phyloP scores from a whole-genome alignment of 371 early-diverging fungal genomes.

The Mortierella sp. region DNA sequence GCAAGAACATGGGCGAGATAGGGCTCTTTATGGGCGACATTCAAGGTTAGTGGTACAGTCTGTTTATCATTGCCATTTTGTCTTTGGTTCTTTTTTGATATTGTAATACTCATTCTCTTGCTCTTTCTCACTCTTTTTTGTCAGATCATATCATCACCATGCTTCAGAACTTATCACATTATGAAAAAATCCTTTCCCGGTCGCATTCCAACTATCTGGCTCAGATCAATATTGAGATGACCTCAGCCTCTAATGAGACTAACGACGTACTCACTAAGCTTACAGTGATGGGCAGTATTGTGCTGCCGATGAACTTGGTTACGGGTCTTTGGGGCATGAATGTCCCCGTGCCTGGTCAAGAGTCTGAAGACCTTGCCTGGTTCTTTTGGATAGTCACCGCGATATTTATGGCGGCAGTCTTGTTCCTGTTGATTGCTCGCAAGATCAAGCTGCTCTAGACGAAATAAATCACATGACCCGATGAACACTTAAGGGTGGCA shows the following conservation, averaged over 20 bases:
- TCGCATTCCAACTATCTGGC: slow-evolving; percentile 96
- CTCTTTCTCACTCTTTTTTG: background rate
- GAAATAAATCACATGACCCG: background rate
- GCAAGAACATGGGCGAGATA: slow-evolving; percentile 60
- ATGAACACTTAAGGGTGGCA: slow-evolving; percentile 9
- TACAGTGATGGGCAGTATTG: slow-evolving; percentile 90
- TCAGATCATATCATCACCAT: slow-evolving; percentile 95
- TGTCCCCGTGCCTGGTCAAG: slow-evolving; percentile 85
- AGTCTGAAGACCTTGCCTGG: slow-evolving; percentile 71
- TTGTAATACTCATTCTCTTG: background rate
- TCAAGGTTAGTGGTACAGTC: slow-evolving; percentile 63
- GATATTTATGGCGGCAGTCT: slow-evolving; percentile 56
- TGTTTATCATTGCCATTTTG: background rate
- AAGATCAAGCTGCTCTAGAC: slow-evolving; percentile 31
- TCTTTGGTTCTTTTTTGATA: background rate
- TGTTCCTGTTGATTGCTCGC: slow-evolving; percentile 42
- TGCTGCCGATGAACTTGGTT: slow-evolving; percentile 93
- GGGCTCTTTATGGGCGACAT: slow-evolving; percentile 91
- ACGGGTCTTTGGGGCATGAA: slow-evolving; percentile 88
- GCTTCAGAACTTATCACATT: slow-evolving; percentile 91
- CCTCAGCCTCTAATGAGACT: slow-evolving; percentile 91
- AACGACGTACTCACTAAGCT: slow-evolving; percentile 93
- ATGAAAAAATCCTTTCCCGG: slow-evolving; percentile 89
- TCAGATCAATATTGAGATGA: slow-evolving; percentile 95
- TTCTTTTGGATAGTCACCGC: slow-evolving; percentile 81